These are phyloP conservation scores for Helminthosporium solani DNA, from an alignment of 2,329 filamentous ascomycete species.

Conservation along the genomic window DNA sequence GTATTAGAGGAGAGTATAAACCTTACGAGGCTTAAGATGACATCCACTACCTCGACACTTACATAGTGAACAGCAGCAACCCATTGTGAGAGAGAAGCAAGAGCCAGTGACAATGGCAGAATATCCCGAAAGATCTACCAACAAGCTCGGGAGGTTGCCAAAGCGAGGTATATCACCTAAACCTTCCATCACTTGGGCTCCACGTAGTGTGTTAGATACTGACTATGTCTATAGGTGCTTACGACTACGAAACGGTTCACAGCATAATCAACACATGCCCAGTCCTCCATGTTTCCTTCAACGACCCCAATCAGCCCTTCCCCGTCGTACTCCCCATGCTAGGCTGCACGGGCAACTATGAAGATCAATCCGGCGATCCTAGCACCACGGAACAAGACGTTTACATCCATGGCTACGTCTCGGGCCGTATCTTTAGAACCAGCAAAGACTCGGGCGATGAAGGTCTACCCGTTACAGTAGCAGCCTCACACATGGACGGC, in stretches of 20 bases:
- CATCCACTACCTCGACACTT: neutral
- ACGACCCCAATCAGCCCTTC: conserved; percentile 55
- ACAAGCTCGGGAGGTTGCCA: conserved; percentile 29
- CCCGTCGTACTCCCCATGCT: conserved; percentile 43
- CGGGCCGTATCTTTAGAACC: conserved; percentile 61
- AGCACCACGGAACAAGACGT: conserved; percentile 42
- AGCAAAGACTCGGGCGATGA: conserved; percentile 27
- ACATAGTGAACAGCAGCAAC: neutral
- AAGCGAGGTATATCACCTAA: conserved; percentile 24
- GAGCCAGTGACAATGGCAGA: conserved; percentile 14
- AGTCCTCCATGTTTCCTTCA: conserved; percentile 41
- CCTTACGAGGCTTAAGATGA: conserved; percentile 1
- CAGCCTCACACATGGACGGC: conserved; percentile 36
- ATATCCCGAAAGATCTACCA: conserved; percentile 30
- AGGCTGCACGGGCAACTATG: conserved; percentile 38
- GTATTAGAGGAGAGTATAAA: conserved; percentile 1
- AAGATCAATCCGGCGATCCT: conserved; percentile 60
- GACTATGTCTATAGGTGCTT: conserved; percentile 24
- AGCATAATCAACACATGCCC: conserved; percentile 32
- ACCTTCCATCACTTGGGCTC: neutral
- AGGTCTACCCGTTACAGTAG: conserved; percentile 30
- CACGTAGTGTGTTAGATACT: neutral
- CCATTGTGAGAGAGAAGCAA: neutral
- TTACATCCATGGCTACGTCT: conserved; percentile 40
- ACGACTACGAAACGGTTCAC: conserved; percentile 41